Evolutionary conservation across 1,284 basidiomycete species (phyloP).

Genomic region (Ceratobasidium sp.): DNA sequence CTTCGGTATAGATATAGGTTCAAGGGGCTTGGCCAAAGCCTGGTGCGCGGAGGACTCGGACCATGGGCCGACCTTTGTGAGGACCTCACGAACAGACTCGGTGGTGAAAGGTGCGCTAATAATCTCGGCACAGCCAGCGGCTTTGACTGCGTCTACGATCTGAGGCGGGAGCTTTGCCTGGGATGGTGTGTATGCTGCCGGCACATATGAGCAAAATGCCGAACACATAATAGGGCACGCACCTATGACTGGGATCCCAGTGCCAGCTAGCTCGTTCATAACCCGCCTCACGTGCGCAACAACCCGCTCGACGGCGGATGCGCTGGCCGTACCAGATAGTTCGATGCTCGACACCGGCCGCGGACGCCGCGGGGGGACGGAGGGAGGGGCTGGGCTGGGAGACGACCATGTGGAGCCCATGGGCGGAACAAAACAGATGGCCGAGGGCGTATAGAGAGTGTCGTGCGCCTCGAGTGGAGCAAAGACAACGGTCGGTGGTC

Average conservation of each 20-base stretch:
- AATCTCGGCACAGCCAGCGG: slow-evolving; percentile 33
- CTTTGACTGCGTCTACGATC: slow-evolving; percentile 21
- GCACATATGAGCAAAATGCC: slow-evolving; percentile 2
- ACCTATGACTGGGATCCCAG: slow-evolving; percentile 34
- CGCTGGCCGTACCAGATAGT: slow-evolving; percentile 37
- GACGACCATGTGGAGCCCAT: slow-evolving; percentile 31
- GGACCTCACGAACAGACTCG: slow-evolving; percentile 32
- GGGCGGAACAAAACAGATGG: slow-evolving; percentile 46
- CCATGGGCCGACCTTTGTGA: slow-evolving; percentile 42
- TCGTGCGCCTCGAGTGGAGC: slow-evolving; percentile 32
- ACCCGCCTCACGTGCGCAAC: slow-evolving; percentile 37
- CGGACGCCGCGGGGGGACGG: slow-evolving; percentile 39
- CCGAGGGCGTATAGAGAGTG: slow-evolving; percentile 45
- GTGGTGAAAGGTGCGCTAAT: slow-evolving; percentile 47
- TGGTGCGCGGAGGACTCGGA: slow-evolving; percentile 13
- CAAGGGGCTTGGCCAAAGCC: slow-evolving; percentile 34
- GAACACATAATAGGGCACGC: slow-evolving; percentile 4
- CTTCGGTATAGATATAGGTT: slow-evolving; percentile 18
- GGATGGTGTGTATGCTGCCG: slow-evolving; percentile 38
- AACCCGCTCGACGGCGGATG: slow-evolving; percentile 45
- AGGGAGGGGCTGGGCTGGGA: slow-evolving; percentile 4
- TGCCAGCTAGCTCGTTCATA: slow-evolving; percentile 22
- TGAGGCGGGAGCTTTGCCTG: slow-evolving; percentile 18
- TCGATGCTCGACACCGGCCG: slow-evolving; percentile 43
- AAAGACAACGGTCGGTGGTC: slow-evolving; percentile 23